Conservation (phyloP, 2,329 filamentous ascomycete genomes). For the Colletotrichum navitas region DNA sequence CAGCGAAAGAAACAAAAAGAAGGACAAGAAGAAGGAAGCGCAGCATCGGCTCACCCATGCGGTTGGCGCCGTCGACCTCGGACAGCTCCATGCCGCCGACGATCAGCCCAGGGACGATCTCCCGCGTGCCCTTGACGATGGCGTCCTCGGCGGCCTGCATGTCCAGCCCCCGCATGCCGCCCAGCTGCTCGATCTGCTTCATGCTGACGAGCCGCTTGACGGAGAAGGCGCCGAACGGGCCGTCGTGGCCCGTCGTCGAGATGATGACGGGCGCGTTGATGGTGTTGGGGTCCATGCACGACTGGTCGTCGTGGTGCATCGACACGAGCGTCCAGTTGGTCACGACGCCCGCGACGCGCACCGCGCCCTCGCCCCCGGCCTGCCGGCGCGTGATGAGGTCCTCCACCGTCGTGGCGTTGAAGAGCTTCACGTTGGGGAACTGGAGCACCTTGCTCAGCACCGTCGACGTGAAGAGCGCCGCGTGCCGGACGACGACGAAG, state of each 20-base stretch:
- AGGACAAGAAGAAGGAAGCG: no score
- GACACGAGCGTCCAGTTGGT: constrained; percentile 96
- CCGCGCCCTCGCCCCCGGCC: constrained; percentile 56
- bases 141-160: constrained; percentile 94
- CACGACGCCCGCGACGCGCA: constrained; percentile 89
- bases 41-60: constrained; percentile 72
- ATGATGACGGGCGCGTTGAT: constrained; percentile 93
- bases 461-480: constrained; percentile 91
- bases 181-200: constrained; percentile 84
- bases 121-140: constrained; percentile 91
- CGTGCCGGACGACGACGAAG: constrained; percentile 94
- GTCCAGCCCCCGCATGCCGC: constrained; percentile 92
- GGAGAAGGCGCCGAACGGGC: constrained; percentile 89
- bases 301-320: constrained; percentile 89
- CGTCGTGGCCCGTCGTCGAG: constrained; percentile 92
- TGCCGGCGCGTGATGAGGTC: constrained; percentile 85
- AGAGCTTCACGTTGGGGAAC: constrained; percentile 94
- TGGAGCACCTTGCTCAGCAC: constrained; percentile 84
- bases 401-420: constrained; percentile 94
- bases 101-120: constrained; percentile 88
- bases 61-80: constrained; percentile 90
- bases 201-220: constrained; percentile 93
- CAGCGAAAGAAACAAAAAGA: no score
- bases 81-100: constrained; percentile 96
- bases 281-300: constrained; percentile 97